Conservation (phyloP, 2,329 filamentous ascomycete genomes). For the Clonostachys rhizophaga region DNA sequence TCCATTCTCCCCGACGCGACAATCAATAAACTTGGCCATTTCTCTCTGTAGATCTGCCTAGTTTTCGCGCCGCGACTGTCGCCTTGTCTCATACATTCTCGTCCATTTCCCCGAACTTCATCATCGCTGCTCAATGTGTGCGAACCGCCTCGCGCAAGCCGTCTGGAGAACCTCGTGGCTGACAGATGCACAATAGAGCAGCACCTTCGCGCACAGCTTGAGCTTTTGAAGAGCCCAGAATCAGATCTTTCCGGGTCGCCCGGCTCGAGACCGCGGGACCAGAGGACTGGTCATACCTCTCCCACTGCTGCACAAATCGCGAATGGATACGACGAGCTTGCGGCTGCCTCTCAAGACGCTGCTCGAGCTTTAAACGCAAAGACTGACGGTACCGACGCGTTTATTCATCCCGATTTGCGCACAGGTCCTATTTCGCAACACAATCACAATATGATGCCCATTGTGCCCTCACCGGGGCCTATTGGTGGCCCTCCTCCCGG, state of each 20-base stretch:
- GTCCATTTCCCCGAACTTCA: too few relatives aligned
- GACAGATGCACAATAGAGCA: conserved; percentile 21
- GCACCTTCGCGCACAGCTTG: conserved; percentile 36
- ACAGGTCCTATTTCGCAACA: conserved; percentile 10
- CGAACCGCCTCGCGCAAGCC: not conserved
- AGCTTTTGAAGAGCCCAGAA: conserved; percentile 30
- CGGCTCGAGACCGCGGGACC: conserved; percentile 14
- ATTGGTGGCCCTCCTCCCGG: conserved; percentile 21
- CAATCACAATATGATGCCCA: conserved; percentile 29
- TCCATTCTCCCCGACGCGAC: too few relatives aligned
- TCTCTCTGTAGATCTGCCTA: too few relatives aligned
- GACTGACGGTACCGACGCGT: conserved; percentile 30
- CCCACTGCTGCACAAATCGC: conserved; percentile 19
- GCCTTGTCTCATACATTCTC: too few relatives aligned
- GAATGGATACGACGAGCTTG: conserved; percentile 41
- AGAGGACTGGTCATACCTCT: conserved; percentile 17
- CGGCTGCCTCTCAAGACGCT: conserved; percentile 24
- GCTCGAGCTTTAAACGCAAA: conserved; percentile 24
- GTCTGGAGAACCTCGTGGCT: not conserved
- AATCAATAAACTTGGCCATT: too few relatives aligned
- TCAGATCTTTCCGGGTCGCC: conserved; percentile 17
- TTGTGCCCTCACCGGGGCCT: conserved; percentile 15
- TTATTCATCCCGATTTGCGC: conserved; percentile 44
- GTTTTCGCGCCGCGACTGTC: too few relatives aligned
- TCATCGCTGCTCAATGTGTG: not conserved